These are phyloP conservation scores for Kluyveromyces siamensis DNA, from an alignment of 805 yeast genomes.

Conservation along the genomic window DNA sequence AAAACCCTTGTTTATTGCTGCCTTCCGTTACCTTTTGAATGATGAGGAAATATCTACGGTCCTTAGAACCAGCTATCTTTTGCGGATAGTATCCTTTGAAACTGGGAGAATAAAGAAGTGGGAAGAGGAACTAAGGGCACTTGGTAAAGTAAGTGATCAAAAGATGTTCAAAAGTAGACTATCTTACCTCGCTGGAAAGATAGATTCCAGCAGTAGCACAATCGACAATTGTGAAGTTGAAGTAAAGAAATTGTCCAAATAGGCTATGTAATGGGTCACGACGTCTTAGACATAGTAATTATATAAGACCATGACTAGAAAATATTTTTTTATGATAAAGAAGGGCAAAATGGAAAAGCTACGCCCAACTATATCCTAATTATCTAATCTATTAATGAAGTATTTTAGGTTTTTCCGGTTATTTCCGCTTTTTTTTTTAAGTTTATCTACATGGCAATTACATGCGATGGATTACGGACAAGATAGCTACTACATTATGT, in stretches of 20 bases:
- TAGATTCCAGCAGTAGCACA: conserved; percentile 47
- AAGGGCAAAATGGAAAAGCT: too few species aligned
- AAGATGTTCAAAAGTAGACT: conserved; percentile 54
- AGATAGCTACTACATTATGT: too few species aligned
- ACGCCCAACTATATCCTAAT: too few species aligned
- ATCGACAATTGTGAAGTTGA: conserved; percentile 40
- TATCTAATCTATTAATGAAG: too few species aligned
- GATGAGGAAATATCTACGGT: conserved; percentile 49
- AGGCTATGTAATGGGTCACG: too few species aligned
- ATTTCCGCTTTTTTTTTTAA: too few species aligned
- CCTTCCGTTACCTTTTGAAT: conserved; percentile 56
- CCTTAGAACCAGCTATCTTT: conserved; percentile 55
- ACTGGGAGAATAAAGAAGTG: conserved; percentile 49
- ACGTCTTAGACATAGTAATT: too few species aligned
- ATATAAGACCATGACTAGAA: too few species aligned
- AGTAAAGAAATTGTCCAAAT: conserved; percentile 28
- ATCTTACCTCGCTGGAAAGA: conserved; percentile 57
- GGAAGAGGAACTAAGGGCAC: conserved; percentile 63
- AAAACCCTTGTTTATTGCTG: conserved; percentile 74
- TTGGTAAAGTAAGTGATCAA: conserved; percentile 42
- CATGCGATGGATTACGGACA: too few species aligned
- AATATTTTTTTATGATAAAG: too few species aligned
- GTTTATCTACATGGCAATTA: too few species aligned
- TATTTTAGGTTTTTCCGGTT: too few species aligned
- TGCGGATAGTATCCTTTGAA: conserved; percentile 48